Conservation (phyloP, 1,139 yeast genomes). For the Yamadazyma siamensis region DNA sequence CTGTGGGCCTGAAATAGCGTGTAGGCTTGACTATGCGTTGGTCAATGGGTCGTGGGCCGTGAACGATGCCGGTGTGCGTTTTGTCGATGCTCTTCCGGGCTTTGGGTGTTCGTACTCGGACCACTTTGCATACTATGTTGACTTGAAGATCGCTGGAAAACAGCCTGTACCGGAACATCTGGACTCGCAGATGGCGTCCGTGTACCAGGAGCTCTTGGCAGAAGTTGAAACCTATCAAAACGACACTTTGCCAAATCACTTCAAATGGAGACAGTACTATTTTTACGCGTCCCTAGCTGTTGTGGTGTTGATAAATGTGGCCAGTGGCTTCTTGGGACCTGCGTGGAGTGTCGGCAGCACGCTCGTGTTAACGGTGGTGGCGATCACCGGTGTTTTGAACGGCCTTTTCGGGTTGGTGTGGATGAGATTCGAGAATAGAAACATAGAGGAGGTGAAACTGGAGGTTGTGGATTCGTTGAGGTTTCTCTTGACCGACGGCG, state of each 20-base stretch:
- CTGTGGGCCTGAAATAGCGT: slow-evolving; percentile 68
- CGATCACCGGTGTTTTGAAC: slow-evolving; percentile 66
- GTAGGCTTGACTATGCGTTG: slow-evolving; percentile 86
- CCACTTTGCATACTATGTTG: slow-evolving; percentile 84
- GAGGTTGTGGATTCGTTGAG: slow-evolving; percentile 39
- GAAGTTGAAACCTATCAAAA: slow-evolving; percentile 55
- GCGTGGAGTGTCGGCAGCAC: slow-evolving; percentile 25
- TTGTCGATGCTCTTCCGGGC: slow-evolving; percentile 63
- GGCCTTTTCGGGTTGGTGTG: slow-evolving; percentile 77
- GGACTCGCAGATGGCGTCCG: slow-evolving; percentile 17
- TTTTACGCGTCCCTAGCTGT: slow-evolving; percentile 53
- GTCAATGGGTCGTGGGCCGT: slow-evolving; percentile 59
- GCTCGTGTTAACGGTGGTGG: slow-evolving; percentile 45
- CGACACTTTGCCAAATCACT: slow-evolving; percentile 57
- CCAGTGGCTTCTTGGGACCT: slow-evolving; percentile 54
- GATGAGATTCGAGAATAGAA: slow-evolving; percentile 75
- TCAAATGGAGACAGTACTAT: slow-evolving; percentile 62
- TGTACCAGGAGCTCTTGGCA: slow-evolving; percentile 54
- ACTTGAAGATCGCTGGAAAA: slow-evolving; percentile 23
- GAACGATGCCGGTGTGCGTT: slow-evolving; percentile 60
- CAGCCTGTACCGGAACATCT: slow-evolving; percentile 4
- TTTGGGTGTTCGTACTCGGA: slow-evolving; percentile 76
- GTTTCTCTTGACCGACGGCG: too few relatives aligned
- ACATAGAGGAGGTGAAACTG: slow-evolving; percentile 62
- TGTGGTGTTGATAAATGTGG: slow-evolving; percentile 9